Evolutionary conservation across 2,329 filamentous ascomycete genomes (phyloP), one percentile per base, ranked within the genome.

Genomic region (Sclerotinia borealis): DNA sequence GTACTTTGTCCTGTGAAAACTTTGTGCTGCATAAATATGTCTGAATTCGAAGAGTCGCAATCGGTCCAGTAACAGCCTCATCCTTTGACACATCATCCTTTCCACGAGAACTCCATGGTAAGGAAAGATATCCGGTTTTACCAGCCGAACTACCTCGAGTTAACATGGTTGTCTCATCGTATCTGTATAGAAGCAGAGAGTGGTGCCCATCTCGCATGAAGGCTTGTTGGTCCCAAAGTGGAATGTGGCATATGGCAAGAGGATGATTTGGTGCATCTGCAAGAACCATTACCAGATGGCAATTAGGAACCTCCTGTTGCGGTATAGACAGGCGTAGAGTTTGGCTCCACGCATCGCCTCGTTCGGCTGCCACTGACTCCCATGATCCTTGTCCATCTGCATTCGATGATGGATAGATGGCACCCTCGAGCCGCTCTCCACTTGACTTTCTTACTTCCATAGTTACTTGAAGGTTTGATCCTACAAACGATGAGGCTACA

Each of bases 1-100:
- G 84, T 19, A 89, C 85, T 63, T 93, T 89, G 73, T 99, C 93
- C 74, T 99, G 95, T 0, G 93, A 97, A 73, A 96, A 96, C 65
- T 88, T 85, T 0, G 95, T 99, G 77, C 95, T 98, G 81, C 93
- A 97, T 8, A 99, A 84, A 71, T 91, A 96, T 0, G 93, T 96
- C 65, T 90, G 85, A 13, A 96, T 78, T 15, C 86, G 85, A 39
- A 99, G 77, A n/a, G 86, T 85, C 3, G 93, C 92, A 68, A 96
- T 83, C 3, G 90, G 88, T 0, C 91, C 91, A 6, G 89, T 91
- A 3, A 92, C 84, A 59, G 83, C 81, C 73, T 87, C 85, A 61
- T 93, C 91, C 70, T 89, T 88, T 34, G 86, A 83, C 52, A 86
- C 81, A 72, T 88, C 84, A 70, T 89, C 81, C 67, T 84, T 86